A percentile compares a stretch with the other conserved stretches of the same genome.
Conservation (phyloP, 2,329 filamentous ascomycete species). For the Fusarium sp. region DNA sequence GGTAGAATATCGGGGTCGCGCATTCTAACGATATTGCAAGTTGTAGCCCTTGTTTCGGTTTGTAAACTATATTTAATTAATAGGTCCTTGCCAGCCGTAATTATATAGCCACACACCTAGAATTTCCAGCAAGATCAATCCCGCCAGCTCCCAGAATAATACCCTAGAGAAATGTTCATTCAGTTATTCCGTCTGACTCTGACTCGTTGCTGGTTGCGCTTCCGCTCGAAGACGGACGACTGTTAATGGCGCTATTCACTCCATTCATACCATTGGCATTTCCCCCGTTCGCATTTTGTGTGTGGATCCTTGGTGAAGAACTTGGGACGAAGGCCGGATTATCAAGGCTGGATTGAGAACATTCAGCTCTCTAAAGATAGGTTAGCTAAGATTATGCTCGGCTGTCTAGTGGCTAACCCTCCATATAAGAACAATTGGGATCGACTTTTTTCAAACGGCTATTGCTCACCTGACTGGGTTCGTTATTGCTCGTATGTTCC, state of each 20-base stretch:
- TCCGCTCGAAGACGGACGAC: neutral
- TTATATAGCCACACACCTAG: too few relatives aligned
- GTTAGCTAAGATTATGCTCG: neutral
- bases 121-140: neutral
- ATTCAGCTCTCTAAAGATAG: neutral
- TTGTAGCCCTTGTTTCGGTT: neutral
- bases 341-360: neutral
- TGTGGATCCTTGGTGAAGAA: too few relatives aligned
- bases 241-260: neutral
- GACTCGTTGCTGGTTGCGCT: neutral
- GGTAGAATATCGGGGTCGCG: neutral
- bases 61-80: neutral
- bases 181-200: neutral
- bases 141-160: accelerated
- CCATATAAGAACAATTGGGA: accelerated
- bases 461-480: neutral
- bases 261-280: neutral
- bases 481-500: accelerated
- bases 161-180: neutral
- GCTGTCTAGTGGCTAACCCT: neutral
- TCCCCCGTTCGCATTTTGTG: neutral
- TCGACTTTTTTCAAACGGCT: neutral
- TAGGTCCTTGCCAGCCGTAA: neutral
- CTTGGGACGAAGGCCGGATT: too few relatives aligned
- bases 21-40: neutral